Evolutionary conservation across 1,284 basidiomycete genomes (phyloP).

Genomic region (Athelia psychrophila): DNA sequence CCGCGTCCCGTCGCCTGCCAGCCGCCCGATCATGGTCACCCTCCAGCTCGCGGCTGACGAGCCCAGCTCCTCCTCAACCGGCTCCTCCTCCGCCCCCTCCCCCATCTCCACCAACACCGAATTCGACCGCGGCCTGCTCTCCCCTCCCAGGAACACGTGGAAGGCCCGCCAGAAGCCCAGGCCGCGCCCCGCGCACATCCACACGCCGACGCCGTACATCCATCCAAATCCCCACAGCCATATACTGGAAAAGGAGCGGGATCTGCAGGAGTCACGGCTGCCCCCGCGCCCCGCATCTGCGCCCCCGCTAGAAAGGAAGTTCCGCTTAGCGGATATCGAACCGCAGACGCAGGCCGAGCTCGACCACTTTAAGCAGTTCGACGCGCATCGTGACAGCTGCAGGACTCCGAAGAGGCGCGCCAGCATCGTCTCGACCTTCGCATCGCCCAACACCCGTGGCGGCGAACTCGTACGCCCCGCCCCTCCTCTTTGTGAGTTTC

Average conservation of each 20-base stretch:
- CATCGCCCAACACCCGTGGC: conserved; percentile 27
- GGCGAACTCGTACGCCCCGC: conserved; percentile 52
- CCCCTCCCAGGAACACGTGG: conserved; percentile 47
- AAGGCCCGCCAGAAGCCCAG: conserved; percentile 15
- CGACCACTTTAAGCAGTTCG: too few relatives aligned
- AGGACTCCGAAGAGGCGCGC: too few relatives aligned
- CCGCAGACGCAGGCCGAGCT: too few relatives aligned
- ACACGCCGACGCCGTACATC: background rate
- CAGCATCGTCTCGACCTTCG: conserved; percentile 22
- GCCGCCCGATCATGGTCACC: conserved; percentile 45
- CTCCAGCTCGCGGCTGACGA: conserved; percentile 40
- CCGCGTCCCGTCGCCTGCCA: conserved; percentile 22
- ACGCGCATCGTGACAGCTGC: too few relatives aligned
- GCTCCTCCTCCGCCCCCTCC: conserved; percentile 9
- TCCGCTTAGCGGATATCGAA: background rate
- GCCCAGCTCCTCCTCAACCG: conserved; percentile 3
- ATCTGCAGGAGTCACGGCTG: conserved; percentile 12
- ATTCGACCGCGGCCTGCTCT: conserved; percentile 37
- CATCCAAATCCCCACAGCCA: too few relatives aligned
- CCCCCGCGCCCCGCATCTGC: conserved; percentile 21
- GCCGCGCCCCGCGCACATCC: conserved; percentile 4
- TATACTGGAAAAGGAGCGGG: conserved; percentile 15
- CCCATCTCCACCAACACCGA: conserved; percentile 10
- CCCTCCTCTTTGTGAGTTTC: conserved; percentile 58
- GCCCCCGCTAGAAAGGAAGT: conserved; percentile 15